Evolutionary conservation across 2,329 filamentous ascomycete species (phyloP), one percentile per base, ranked within the genome.

Genomic region (Malbranchea zuffiana): DNA sequence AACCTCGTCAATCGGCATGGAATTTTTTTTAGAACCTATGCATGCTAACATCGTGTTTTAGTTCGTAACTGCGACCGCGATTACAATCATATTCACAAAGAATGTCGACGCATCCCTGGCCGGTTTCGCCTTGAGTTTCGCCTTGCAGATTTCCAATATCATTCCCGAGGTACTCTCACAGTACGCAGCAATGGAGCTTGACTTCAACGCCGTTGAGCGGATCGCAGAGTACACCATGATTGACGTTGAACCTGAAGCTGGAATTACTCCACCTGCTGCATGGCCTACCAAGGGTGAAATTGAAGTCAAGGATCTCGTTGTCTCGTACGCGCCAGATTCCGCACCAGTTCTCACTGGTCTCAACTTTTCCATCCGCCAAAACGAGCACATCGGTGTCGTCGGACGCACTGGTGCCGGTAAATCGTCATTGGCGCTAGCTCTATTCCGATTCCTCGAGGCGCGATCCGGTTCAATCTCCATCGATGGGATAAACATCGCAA

Each of bases 381-480:
- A 75, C 19, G 85, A 96, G 60, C 95, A 95, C 66, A 82, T 96
- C 13, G 90, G 88, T 40, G 92, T 98, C 39, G 88, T 96, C 20
- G 90, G 88, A 37, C 77, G 88, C 42, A 96, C 88, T 1, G 88
- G 88, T 43, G 88, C 90, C 3, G 88, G 90, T 40, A 98, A 96
- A 71, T 93, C 83, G 42, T 93, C 85, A 6, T 67, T 98, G 43
- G 96, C 90, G 1, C 69, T 96, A 43, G 80, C 88, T 2, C 68
- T 98, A n/a, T 96, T 98, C 74, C 78, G 90, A 34, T 84, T 98
- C 48, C 96, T 96, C 44, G 90, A 96, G 63, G 75, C 87, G 2
- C 74, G 70, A 24, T 74, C 75, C 26, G 90, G 90, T 35, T 72
- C 24, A 8, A 41, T 36, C 6, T n/a, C 13, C 21, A 37, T 41